Base-by-base conservation (phyloP, 208 protist species). In the Acanthamoeba royreba region DNA sequence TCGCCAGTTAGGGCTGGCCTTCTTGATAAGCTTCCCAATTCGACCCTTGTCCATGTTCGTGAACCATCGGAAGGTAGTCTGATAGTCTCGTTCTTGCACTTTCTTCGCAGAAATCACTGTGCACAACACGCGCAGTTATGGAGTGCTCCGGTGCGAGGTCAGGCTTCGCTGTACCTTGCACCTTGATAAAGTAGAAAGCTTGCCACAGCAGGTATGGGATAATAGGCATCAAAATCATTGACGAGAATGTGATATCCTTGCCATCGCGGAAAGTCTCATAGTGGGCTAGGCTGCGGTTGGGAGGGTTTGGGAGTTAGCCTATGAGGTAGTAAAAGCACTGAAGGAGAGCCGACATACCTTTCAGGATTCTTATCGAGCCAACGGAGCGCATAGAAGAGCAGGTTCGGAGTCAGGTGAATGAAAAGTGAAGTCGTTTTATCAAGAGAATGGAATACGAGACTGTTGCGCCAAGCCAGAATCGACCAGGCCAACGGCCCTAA, bases 381-480 rank as follows among this genome's bases (percentile, higher is more conserved):
- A 31, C 95, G 45, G 1, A 96, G 74, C 87, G 89, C 52, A 11
- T 81, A 96, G 28, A 85, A 69, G 4, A 95, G 45, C 11, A 95
- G n/a, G 22, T 92, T 74, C 45, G 96, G 96, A 15, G 93, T 95
- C 19, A 96, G n/a, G 77, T 97, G 96, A 58, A 97, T 95, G 49
- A 96, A 96, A 0, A 97, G 55, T 0, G 93, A 95, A 25, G 96
- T 97, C 1, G 96, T 79, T 40, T 96, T 96, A 66, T 96, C 95
- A n/a, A 97, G 55, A 13, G 96, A 93, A 88, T 96, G 96, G 55
- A 96, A 96, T 25, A 96, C 95, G n/a, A 97, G 63, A 63, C 79
- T 91, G 92, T 96, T 96, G 28, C 94, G 81, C 95, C 95, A 97
- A 3, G 94, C 83, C 13, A 95, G 53, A 31, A 95, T 94, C 4